Evolutionary conservation across 768 basidiomycete species (phyloP).

Genomic region (Coprinellus micaceus): DNA sequence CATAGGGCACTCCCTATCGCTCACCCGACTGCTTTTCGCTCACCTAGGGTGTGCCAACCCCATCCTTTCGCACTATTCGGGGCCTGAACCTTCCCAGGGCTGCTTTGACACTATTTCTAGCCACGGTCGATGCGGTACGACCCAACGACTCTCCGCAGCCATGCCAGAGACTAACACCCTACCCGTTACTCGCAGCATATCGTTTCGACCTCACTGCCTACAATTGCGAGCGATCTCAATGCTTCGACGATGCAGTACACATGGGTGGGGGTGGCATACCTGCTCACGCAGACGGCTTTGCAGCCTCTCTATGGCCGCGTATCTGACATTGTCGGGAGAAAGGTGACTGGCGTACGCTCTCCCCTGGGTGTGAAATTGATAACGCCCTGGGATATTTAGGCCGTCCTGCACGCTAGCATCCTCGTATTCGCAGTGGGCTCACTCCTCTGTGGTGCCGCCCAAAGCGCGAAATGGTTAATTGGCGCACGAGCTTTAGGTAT

Average conservation of each 20-base stretch:
- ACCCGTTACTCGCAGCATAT: conserved; percentile 42
- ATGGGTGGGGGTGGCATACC: conserved; percentile 83
- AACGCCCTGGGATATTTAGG: no score
- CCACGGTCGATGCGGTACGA: conserved; percentile 80
- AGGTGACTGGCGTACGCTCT: conserved; percentile 48
- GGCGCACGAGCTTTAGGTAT: conserved; percentile 51
- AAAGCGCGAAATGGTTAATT: conserved; percentile 65
- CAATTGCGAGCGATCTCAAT: conserved; percentile 65
- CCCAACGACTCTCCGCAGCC: background rate
- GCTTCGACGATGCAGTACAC: conserved; percentile 74
- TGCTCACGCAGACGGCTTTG: conserved; percentile 82
- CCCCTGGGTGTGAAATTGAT: no score
- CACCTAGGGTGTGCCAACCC: conserved; percentile 67
- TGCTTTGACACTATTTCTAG: conserved; percentile 76
- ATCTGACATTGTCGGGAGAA: conserved; percentile 77
- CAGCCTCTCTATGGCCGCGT: conserved; percentile 81
- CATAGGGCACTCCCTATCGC: conserved; percentile 35
- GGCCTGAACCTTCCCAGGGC: no score
- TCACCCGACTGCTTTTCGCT: conserved; percentile 52
- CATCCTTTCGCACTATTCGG: no score
- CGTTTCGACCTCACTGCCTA: conserved; percentile 81
- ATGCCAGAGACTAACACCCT: background rate
- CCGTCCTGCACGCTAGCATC: conserved; percentile 70
- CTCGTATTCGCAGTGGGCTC: conserved; percentile 73
- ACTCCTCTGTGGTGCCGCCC: conserved; percentile 70